Percentiles rank a stretch among this genome's conserved stretches.
Conservation (phyloP, 257 asterid genomes). For the Nicotiana knightiana region DNA sequence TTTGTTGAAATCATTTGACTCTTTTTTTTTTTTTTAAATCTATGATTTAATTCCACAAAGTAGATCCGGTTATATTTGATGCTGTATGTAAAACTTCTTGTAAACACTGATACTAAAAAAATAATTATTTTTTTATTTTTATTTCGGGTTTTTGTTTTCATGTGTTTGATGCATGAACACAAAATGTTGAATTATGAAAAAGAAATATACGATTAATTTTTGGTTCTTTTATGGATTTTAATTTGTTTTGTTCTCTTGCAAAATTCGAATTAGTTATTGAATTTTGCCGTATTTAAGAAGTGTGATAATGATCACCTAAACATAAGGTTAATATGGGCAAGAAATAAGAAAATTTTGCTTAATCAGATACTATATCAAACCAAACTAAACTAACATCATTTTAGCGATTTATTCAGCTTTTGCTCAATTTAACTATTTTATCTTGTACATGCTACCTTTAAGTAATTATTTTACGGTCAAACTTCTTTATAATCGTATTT, state of each 20-base stretch:
- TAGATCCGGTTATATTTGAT: background rate
- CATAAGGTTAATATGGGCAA: background rate
- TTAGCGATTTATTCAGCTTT: background rate
- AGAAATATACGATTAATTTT: background rate
- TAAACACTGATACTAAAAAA: background rate
- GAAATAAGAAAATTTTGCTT: background rate
- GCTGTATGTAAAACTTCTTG: background rate
- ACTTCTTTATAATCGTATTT: rapidly evolving
- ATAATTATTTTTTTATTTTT: background rate
- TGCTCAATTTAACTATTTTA: background rate
- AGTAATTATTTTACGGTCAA: background rate
- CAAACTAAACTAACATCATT: background rate
- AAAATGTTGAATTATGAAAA: background rate
- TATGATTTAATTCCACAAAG: background rate
- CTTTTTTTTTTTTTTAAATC: background rate
- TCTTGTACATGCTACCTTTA: background rate
- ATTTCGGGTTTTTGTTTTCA: background rate
- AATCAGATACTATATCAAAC: background rate
- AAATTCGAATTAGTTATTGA: background rate
- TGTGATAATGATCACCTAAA: background rate
- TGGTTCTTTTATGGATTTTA: background rate
- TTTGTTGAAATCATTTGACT: background rate
- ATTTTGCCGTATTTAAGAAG: background rate
- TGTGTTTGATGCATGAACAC: background rate
- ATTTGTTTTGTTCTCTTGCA: background rate